These are phyloP conservation scores for Mycena latifolia DNA, from an alignment of 768 basidiomycete species.

Conservation along the genomic window DNA sequence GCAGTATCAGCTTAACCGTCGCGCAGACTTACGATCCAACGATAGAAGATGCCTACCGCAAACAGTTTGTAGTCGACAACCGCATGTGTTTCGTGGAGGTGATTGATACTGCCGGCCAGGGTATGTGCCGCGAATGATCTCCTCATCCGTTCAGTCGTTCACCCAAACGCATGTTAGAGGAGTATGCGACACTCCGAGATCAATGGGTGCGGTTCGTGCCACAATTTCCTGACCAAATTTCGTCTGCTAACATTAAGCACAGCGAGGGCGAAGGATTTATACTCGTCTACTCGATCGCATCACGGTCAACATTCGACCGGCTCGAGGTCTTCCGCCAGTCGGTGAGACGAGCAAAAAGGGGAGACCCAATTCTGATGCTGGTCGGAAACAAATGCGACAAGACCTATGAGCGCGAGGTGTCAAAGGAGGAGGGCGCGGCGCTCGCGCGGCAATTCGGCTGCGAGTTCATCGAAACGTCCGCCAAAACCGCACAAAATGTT, in stretches of 20 bases:
- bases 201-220: slow-evolving; percentile 94
- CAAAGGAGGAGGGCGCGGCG: slow-evolving; percentile 87
- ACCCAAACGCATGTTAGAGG: slow-evolving; percentile 70
- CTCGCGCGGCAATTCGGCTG: slow-evolving; percentile 89
- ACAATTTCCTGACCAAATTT: slow-evolving; percentile 21
- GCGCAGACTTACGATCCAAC: slow-evolving; percentile 96
- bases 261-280: slow-evolving; percentile 99
- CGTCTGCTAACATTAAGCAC: slow-evolving; percentile 19
- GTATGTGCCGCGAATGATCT: slow-evolving; percentile 61
- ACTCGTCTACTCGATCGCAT: slow-evolving; percentile 96
- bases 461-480: slow-evolving; percentile 97
- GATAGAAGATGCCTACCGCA: slow-evolving; percentile 98
- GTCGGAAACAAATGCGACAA: slow-evolving; percentile 98
- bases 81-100: slow-evolving; percentile 97
- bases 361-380: slow-evolving; percentile 90
- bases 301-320: slow-evolving; percentile 91
- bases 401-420: slow-evolving; percentile 91
- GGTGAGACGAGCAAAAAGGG: slow-evolving; percentile 89
- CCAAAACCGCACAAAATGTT: slow-evolving; percentile 94
- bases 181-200: slow-evolving; percentile 95
- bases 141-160: slow-evolving; percentile 22
- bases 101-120: slow-evolving; percentile 98
- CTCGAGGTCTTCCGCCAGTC: slow-evolving; percentile 92
- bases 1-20: slow-evolving; percentile 34
- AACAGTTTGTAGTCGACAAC: slow-evolving; percentile 94